These are phyloP conservation scores for Geotrichum armillariae DNA, from an alignment of 1,139 yeast species.

Conservation along the genomic window DNA sequence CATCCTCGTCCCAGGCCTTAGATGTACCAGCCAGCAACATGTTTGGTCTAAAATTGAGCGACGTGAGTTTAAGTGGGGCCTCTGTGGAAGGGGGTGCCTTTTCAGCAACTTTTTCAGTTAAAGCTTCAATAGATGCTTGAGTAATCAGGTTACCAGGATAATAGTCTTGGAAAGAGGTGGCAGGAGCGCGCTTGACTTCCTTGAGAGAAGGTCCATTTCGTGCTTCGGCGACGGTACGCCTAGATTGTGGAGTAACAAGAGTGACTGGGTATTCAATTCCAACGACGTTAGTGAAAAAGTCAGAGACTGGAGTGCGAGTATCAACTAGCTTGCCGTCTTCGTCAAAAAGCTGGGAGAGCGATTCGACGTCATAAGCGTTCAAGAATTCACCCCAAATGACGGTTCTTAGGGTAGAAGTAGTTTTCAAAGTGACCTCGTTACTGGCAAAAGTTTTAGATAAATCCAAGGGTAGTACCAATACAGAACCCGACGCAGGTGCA, in stretches of 20 bases:
- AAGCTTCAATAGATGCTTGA: constrained; percentile 36
- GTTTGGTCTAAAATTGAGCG: constrained; percentile 45
- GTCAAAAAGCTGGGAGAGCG: constrained; percentile 4
- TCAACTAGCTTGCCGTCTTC: neutral
- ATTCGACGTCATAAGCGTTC: constrained; percentile 28
- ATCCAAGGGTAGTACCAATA: constrained; percentile 29
- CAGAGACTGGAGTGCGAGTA: constrained; percentile 17
- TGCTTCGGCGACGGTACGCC: constrained; percentile 36
- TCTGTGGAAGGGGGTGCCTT: constrained; percentile 25
- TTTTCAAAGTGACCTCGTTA: neutral
- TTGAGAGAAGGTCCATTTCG: constrained; percentile 27
- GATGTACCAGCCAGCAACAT: constrained; percentile 38
- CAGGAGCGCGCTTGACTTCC: constrained; percentile 20
- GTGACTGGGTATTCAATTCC: constrained; percentile 32
- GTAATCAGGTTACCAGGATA: constrained; percentile 45
- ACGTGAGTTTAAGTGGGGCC: constrained; percentile 18
- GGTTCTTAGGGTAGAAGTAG: constrained; percentile 23
- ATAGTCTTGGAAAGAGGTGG: constrained; percentile 45
- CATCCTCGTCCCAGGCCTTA: constrained; percentile 43
- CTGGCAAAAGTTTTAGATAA: constrained; percentile 18
- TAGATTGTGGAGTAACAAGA: constrained; percentile 37
- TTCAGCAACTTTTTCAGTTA: constrained; percentile 10
- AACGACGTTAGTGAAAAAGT: constrained; percentile 13
- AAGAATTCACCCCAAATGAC: constrained; percentile 35
- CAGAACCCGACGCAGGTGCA: constrained; percentile 25